phyloP scores from a whole-genome alignment of 805 yeast species.

The Starmerella davenportii region DNA sequence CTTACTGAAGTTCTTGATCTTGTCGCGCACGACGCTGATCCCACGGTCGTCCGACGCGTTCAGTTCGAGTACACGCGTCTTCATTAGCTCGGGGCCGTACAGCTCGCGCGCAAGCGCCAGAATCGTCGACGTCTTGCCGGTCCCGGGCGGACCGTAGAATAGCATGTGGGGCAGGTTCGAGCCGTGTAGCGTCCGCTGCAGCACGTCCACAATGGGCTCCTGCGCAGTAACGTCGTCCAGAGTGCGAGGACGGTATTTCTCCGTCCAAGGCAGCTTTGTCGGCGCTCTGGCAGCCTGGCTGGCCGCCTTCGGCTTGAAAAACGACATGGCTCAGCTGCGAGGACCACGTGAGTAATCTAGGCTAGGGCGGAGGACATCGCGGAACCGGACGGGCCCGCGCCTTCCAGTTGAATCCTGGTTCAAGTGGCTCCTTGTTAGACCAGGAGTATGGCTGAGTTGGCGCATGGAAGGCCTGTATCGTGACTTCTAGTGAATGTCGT shows the following conservation, averaged over 20 bases:
- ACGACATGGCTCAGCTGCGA: conserved; percentile 5
- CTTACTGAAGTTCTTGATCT: conserved; percentile 87
- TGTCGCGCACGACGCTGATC: conserved; percentile 93
- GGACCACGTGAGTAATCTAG: too few species aligned
- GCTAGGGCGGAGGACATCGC: too few species aligned
- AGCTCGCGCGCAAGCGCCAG: conserved; percentile 74
- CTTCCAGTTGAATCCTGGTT: too few species aligned
- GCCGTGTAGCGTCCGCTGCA: conserved; percentile 58
- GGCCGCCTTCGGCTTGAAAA: conserved; percentile 10
- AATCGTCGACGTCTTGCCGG: conserved; percentile 81
- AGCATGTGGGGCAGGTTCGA: conserved; percentile 61
- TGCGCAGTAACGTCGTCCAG: conserved; percentile 83
- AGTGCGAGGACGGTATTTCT: conserved; percentile 55
- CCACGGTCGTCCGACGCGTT: conserved; percentile 98
- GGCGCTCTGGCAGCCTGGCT: conserved; percentile 9
- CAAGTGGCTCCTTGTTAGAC: too few species aligned
- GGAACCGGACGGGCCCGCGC: too few species aligned
- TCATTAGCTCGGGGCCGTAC: conserved; percentile 72
- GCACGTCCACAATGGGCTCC: conserved; percentile 67
- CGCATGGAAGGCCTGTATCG: too few species aligned
- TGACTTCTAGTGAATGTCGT: too few species aligned
- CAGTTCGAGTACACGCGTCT: conserved; percentile 80
- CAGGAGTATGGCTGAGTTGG: too few species aligned
- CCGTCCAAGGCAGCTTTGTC: conserved; percentile 18
- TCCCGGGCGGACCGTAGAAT: conserved; percentile 92